Base-by-base conservation (phyloP, 768 basidiomycete species). In the Boletus tomentosulus region DNA sequence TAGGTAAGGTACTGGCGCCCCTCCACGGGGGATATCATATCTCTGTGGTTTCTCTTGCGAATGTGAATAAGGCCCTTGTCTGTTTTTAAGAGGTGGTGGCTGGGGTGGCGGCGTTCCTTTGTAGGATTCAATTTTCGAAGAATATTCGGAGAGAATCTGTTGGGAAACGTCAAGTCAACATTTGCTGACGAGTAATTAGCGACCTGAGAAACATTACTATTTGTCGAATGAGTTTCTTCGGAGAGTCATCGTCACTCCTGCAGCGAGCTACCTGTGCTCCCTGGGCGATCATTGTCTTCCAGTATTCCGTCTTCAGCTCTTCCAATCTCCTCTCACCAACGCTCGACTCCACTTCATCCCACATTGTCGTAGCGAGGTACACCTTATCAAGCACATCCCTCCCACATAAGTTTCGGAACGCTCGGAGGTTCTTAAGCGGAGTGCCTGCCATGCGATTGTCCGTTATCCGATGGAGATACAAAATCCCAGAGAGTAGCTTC, bases 401-500 rank as follows among this genome's bases (percentile, higher is more conserved):
- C 53, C 70, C 67, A 16, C 69, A 70, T 13, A 69, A 22, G 25
- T 58, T 43, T 39, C 41, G 42, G 46, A 76, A 74, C 60, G 73
- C 62, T 4, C 58, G 58, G 27, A 74, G 62, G 52, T 74, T 72
- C 43, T 58, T 70, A 22, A 66, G 50, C 0, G 71, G 60, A 0
- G 67, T 60, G 11, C 70, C 75, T 0, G 59, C 61, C 66, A 75
- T 66, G 1, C 73, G 65, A 46, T 68, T 68, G 42, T 74, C 73
- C 3, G 71, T 63, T 35, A 76, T 76, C 11, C 71, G 66, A 52
- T 76, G 75, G 16, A 76, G 51, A 54, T 74, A 76, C 22, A 76
- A n/a, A 31, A 76, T 66, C 1, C 68, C 73, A 11, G 69, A 58
- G 2, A 76, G 64, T 12, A 51, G 37, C 5, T 51, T 59, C 2